These are phyloP conservation scores for Phaseolus coccineus DNA, from an alignment of 331 rosid genomes.

Conservation along the genomic window DNA sequence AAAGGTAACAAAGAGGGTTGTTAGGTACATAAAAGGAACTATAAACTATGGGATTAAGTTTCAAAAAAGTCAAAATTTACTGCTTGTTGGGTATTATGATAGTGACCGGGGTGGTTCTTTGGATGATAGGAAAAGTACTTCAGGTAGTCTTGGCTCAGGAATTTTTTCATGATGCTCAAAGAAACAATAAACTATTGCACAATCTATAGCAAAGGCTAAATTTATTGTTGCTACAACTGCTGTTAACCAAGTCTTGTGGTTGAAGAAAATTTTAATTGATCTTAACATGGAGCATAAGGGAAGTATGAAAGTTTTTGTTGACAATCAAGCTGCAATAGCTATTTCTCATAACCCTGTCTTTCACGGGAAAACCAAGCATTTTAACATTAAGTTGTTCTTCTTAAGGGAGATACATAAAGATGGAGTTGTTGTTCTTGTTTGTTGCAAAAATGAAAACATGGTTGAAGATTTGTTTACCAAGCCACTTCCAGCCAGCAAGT, in stretches of 20 bases:
- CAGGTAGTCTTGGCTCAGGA: not conserved
- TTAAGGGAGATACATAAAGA: not conserved
- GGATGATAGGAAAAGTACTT: not conserved
- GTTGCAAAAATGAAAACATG: no score
- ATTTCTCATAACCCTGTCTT: no score
- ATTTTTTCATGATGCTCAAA: not conserved
- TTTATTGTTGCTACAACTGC: not conserved
- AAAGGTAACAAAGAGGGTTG: no score
- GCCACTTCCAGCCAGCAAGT: fast-evolving
- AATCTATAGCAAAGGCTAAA: not conserved
- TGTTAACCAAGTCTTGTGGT: not conserved
- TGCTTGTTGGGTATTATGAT: not conserved
- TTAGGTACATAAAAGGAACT: no score
- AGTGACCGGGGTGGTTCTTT: not conserved
- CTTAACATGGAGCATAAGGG: not conserved
- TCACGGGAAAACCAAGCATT: no score
- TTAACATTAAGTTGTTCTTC: no score
- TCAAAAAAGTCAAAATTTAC: not conserved
- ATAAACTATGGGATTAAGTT: not conserved
- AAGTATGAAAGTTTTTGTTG: no score
- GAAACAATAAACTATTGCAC: not conserved
- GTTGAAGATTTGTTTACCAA: no score
- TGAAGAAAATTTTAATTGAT: not conserved
- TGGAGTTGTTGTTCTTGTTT: no score
- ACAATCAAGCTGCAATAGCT: not conserved